These are phyloP conservation scores for Ophiorrhiza pumila DNA, from an alignment of 257 asterid species.

Conservation along the genomic window DNA sequence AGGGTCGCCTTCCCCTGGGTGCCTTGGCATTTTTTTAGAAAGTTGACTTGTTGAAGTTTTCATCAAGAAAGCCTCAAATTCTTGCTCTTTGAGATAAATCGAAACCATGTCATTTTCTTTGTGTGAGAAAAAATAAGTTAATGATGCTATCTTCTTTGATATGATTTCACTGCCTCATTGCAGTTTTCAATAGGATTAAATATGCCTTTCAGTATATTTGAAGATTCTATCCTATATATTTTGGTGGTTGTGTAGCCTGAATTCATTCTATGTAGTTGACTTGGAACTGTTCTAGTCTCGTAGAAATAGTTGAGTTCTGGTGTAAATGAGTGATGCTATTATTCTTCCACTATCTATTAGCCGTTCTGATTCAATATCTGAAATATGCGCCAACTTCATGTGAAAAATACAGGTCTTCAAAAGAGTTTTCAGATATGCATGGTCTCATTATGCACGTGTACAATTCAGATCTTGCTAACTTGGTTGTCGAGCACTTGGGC, in stretches of 20 bases:
- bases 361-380: slow-evolving; percentile 19
- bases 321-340: not conserved
- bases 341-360: not conserved
- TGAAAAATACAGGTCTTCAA: slow-evolving; percentile 79
- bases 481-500: slow-evolving; percentile 81
- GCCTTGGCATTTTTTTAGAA: not conserved
- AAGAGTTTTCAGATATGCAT: slow-evolving; percentile 77
- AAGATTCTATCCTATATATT: not conserved
- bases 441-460: slow-evolving; percentile 82
- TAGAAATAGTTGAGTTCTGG: not conserved
- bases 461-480: slow-evolving; percentile 59
- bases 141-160: not conserved
- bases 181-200: not conserved
- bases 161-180: not conserved
- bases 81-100: not conserved
- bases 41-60: not conserved
- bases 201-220: not conserved
- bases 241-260: slow-evolving; percentile 4
- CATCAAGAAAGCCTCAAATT: not conserved
- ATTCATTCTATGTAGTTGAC: not conserved
- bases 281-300: not conserved
- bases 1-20: not conserved
- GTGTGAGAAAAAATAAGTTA: not conserved
- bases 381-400: slow-evolving; percentile 45
- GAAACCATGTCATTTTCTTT: not conserved